These are phyloP conservation scores for Paraleonurus japonicus DNA, from an alignment of 257 asterid species.

Conservation along the genomic window DNA sequence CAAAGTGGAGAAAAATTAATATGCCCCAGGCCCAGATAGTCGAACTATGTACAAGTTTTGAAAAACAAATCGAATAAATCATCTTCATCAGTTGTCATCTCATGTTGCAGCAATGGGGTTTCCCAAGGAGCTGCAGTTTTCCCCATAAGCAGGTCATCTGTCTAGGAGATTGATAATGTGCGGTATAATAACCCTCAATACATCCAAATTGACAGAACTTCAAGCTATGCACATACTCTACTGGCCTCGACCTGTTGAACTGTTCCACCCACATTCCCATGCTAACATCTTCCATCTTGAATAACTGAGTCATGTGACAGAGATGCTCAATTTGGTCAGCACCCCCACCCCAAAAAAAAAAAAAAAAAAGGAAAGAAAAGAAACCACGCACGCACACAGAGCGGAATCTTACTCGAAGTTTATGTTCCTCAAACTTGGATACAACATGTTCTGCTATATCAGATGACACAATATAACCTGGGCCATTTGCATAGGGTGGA, in stretches of 20 bases:
- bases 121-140: conserved; percentile 54
- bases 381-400: background rate
- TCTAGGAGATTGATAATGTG: conserved; percentile 94
- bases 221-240: conserved; percentile 76
- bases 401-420: conserved; percentile 53
- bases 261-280: conserved; percentile 98
- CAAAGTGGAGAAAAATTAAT: conserved; percentile 23
- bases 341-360: background rate
- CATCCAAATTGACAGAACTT: conserved; percentile 96
- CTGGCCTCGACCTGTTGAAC: conserved; percentile 60
- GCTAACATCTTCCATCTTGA: conserved; percentile 98
- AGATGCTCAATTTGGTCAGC: conserved; percentile 1
- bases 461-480: conserved; percentile 81
- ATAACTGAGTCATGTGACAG: conserved; percentile 50
- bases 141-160: conserved; percentile 96
- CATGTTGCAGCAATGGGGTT: conserved; percentile 83
- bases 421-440: conserved; percentile 79
- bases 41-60: conserved; percentile 40
- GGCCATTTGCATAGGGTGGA: conserved; percentile 97
- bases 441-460: conserved; percentile 68
- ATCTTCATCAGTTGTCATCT: conserved; percentile 45
- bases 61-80: background rate
- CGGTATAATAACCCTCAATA: conserved; percentile 69
- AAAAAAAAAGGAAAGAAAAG: background rate
- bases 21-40: conserved; percentile 23